These are phyloP conservation scores for Metahyphopichia silvanorum DNA, from an alignment of 805 yeast genomes.

Conservation along the genomic window DNA sequence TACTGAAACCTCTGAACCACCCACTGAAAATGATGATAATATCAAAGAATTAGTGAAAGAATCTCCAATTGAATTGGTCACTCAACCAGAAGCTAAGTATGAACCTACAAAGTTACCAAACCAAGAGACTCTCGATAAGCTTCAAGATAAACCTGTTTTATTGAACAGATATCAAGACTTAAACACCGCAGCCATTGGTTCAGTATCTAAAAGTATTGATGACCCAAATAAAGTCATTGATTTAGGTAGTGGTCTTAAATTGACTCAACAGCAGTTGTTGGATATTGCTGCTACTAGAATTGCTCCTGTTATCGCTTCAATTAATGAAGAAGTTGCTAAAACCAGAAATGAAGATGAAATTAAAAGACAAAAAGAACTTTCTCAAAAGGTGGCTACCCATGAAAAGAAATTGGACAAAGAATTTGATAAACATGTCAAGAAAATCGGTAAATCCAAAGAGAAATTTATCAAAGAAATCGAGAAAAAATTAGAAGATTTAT, in stretches of 20 bases:
- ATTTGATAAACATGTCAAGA: slow-evolving; percentile 33
- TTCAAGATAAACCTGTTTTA: slow-evolving; percentile 47
- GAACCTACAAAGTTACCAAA: slow-evolving; percentile 35
- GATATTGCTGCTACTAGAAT: slow-evolving; percentile 55
- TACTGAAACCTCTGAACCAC: slow-evolving; percentile 6
- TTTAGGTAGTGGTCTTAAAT: slow-evolving; percentile 51
- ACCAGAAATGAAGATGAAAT: slow-evolving; percentile 43
- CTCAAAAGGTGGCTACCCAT: slow-evolving; percentile 32
- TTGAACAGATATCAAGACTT: slow-evolving; percentile 47
- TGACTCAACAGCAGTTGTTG: slow-evolving; percentile 54
- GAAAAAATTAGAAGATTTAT: slow-evolving; percentile 22
- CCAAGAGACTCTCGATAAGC: slow-evolving; percentile 31
- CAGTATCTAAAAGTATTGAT: slow-evolving; percentile 42
- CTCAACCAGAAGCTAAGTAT: slow-evolving; percentile 29
- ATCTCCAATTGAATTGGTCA: slow-evolving; percentile 31
- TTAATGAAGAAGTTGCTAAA: slow-evolving; percentile 47
- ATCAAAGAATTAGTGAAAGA: slow-evolving; percentile 25
- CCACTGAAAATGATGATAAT: slow-evolving; percentile 20
- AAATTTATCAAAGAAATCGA: slow-evolving; percentile 41
- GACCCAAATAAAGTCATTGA: slow-evolving; percentile 49
- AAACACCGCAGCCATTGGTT: slow-evolving; percentile 44
- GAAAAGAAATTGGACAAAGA: slow-evolving; percentile 33
- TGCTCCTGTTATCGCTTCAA: slow-evolving; percentile 49
- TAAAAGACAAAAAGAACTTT: slow-evolving; percentile 36
- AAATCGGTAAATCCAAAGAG: slow-evolving; percentile 34